Evolutionary conservation across 257 asterid species (phyloP), one percentile per base, ranked within the genome.

Genomic region (Fraxinus cuspidata): DNA sequence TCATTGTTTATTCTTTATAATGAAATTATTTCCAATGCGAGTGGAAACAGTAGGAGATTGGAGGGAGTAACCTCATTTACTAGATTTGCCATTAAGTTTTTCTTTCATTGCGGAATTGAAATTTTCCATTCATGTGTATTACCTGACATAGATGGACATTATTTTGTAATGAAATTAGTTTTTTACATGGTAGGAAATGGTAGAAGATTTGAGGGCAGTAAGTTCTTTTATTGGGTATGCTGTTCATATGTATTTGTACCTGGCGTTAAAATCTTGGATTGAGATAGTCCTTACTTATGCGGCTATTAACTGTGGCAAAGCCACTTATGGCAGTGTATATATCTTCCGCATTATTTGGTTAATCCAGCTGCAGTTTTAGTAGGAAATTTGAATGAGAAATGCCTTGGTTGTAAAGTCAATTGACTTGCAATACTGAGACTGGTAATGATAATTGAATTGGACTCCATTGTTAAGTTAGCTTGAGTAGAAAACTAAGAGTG

Each of bases 81-180:
- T 23, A 16, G 70, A 32, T 18, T 3, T 2, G 11, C 1, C 72
- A 16, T 60, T 21, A 27, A 13, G 8, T 15, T 8, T 75, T 25
- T 13, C 12, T 15, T 32, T 18, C 28, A 28, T 13, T 28, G 6
- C 19, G 27, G 28, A 44, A 51, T 12, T 74, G 56, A 37, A 68
- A 69, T 34, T 63, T 29, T 35, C 18, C 18, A 21, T 34, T 32
- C 8, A 53, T 16, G 65, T 37, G 72, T 47, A 40, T 69, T 19
- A 21, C 77, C 8, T 69, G 63, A 27, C 31, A 0, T 58, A 35
- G 44, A 16, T 58, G 28, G 19, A 58, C 66, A 21, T 58, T 58
- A 58, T 58, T 49, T 66, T 70, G 44, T 16, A 49, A 80, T 34
- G 81, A 15, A 66, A 77, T 34, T 60, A 53, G 37, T 28, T 53